Conservation (phyloP, 306 rosid genomes). For the Vicia villosa region DNA sequence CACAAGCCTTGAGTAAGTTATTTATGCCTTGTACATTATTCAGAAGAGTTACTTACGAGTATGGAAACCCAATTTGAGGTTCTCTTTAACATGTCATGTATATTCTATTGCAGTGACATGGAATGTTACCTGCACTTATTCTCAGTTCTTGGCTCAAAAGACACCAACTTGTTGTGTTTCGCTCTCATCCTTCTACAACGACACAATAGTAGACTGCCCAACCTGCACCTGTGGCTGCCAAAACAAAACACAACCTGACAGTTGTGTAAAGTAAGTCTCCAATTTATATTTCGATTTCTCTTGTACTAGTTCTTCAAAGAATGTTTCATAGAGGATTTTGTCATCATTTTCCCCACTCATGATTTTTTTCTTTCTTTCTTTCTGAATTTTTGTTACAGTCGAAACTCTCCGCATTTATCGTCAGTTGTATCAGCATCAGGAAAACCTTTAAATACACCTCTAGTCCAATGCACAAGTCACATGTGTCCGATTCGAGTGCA, state of each 20-base stretch:
- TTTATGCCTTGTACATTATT: slow-evolving; percentile 13
- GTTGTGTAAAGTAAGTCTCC: slow-evolving; percentile 79
- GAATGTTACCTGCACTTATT: slow-evolving; percentile 95
- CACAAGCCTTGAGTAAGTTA: slow-evolving; percentile 93
- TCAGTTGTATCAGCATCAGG: slow-evolving; percentile 67
- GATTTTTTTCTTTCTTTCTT: slow-evolving; percentile 12
- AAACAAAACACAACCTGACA: slow-evolving; percentile 63
- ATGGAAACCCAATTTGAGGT: not conserved
- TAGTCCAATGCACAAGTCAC: slow-evolving; percentile 90
- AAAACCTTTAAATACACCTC: slow-evolving; percentile 59
- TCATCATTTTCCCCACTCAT: slow-evolving; percentile 6
- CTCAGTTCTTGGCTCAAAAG: slow-evolving; percentile 97
- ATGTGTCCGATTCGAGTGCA: slow-evolving; percentile 97
- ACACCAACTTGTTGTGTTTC: slow-evolving; percentile 98
- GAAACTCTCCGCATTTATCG: slow-evolving; percentile 67
- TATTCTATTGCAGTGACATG: slow-evolving; percentile 84
- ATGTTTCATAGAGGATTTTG: not conserved
- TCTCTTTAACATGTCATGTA: slow-evolving; percentile 28
- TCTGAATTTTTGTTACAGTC: slow-evolving; percentile 49
- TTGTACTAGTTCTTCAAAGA: too few species aligned
- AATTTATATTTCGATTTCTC: slow-evolving; percentile 5
- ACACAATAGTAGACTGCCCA: slow-evolving; percentile 89
- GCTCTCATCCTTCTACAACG: slow-evolving; percentile 93
- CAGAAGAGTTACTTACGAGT: not conserved
- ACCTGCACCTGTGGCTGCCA: slow-evolving; percentile 96